Base-by-base conservation (phyloP, 176 grass and related monocot genomes). In the Avena eriantha region DNA sequence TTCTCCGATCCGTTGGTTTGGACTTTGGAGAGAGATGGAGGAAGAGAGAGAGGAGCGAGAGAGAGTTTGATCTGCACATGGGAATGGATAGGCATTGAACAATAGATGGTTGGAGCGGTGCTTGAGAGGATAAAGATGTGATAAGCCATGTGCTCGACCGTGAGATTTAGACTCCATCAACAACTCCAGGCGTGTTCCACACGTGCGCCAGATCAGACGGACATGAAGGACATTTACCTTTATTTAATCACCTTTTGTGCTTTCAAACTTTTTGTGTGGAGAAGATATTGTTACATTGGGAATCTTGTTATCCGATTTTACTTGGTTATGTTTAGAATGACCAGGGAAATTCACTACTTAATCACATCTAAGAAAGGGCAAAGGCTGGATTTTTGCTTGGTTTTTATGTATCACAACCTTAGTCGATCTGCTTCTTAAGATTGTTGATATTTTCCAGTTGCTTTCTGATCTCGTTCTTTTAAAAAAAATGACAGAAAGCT, bases 401-500 rank as follows among this genome's bases (percentile, higher is more conserved):
- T 59, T 34, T 67, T 90, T 19, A 65, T 64, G 49, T 80, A 87
- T 68, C 8, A 2, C 23, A 66, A 51, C 68, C 51, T 69, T 61
- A 68, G 41, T 82, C 47, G 10, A 3, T 73, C 78, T 87, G 6
- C 21, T 90, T 51, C 49, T 35, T 11, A 70, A 43, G 15, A 51
- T 70, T 56, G 9, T 82, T 82, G 50, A 56, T 63, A 6, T 58
- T 80, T 86, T 51, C 14, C 21, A 45, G 21, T 67, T 73, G 29
- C 35, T 73, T 90, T 61, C 21, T 85, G 73, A 79, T 34, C 39
- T 86, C 66, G 56, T 81, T 73, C 61, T 87, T 71, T 83, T 8
- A 16, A 74, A 82, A 47, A 58, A 50, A 31, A 80, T 77, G 81
- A 86, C 88, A 98, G 93, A 98, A 94, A 98, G 76, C 80, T 26